These are phyloP conservation scores for Davidsoniella virescens DNA, from an alignment of 2,329 filamentous ascomycete genomes.

Conservation along the genomic window DNA sequence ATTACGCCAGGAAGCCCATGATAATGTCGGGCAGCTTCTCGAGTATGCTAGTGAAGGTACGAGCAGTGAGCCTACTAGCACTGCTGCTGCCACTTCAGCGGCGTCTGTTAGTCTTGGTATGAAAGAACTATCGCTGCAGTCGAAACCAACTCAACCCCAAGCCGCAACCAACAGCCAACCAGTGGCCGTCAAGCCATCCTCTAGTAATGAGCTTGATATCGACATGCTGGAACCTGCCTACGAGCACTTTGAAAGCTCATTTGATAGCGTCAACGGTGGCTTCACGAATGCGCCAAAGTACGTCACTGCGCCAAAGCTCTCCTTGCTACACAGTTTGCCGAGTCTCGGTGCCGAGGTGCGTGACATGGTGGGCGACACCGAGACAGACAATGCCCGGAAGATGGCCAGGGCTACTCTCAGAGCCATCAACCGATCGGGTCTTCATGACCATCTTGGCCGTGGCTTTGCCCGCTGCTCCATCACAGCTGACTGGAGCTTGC, in stretches of 20 bases:
- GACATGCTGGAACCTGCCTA: slow-evolving; percentile 87
- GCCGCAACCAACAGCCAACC: neutral
- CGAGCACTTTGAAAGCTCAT: slow-evolving; percentile 63
- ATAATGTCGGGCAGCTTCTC: slow-evolving; percentile 63
- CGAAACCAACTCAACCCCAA: neutral
- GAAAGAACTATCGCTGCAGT: slow-evolving; percentile 1
- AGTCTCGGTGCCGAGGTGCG: slow-evolving; percentile 55
- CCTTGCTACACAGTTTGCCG: slow-evolving; percentile 61
- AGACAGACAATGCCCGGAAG: slow-evolving; percentile 53
- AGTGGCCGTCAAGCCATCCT: slow-evolving; percentile 12
- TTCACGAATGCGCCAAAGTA: slow-evolving; percentile 80
- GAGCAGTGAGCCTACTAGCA: slow-evolving; percentile 5
- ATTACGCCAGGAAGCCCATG: slow-evolving; percentile 67
- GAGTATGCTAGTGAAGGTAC: slow-evolving; percentile 75
- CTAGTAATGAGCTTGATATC: slow-evolving; percentile 61
- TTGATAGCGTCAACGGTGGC: slow-evolving; percentile 61
- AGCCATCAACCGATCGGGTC: slow-evolving; percentile 44
- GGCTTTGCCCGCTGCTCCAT: slow-evolving; percentile 65
- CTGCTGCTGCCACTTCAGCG: neutral
- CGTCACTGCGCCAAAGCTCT: slow-evolving; percentile 69
- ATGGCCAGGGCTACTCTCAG: slow-evolving; percentile 73
- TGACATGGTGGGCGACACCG: slow-evolving; percentile 74
- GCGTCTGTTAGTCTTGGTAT: neutral
- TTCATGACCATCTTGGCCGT: slow-evolving; percentile 39
- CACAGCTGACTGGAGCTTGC: slow-evolving; percentile 80